Evolutionary conservation across 2,329 filamentous ascomycete species (phyloP).

Genomic region (Pyrenophora graminea): DNA sequence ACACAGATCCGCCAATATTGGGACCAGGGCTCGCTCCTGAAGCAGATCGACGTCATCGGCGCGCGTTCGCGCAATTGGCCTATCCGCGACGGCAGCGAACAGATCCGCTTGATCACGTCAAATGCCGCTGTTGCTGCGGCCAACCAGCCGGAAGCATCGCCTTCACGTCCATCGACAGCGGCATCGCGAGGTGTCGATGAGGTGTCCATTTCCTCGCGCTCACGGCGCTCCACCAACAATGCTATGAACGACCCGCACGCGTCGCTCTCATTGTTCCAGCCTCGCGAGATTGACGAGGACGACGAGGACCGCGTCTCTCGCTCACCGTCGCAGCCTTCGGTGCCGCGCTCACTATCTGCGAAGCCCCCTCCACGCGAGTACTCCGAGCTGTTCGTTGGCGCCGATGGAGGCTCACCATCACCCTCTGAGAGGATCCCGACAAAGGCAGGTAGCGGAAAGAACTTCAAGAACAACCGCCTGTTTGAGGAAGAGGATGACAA

Average conservation of each 20-base stretch:
- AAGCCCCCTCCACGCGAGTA: constrained; percentile 70
- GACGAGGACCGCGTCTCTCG: constrained; percentile 43
- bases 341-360: constrained; percentile 66
- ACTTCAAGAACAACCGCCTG: constrained; percentile 58
- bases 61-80: constrained; percentile 92
- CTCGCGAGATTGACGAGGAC: constrained; percentile 66
- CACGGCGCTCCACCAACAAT: constrained; percentile 45
- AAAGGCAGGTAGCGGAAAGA: constrained; percentile 56
- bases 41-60: constrained; percentile 92
- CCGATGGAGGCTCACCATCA: constrained; percentile 49
- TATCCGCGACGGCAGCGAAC: constrained; percentile 83
- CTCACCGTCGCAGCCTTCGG: constrained; percentile 52
- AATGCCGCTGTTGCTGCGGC: constrained; percentile 53
- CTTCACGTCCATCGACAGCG: constrained; percentile 42
- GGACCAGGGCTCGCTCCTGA: constrained; percentile 93
- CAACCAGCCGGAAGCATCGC: constrained; percentile 29
- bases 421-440: constrained; percentile 46
- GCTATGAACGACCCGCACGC: constrained; percentile 59
- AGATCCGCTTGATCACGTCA: constrained; percentile 73
- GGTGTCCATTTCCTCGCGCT: constrained; percentile 44
- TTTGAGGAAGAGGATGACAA: constrained; percentile 60
- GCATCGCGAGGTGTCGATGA: constrained; percentile 39
- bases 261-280: constrained; percentile 73
- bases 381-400: constrained; percentile 69
- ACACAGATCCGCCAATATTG: constrained; percentile 85